Evolutionary conservation across 192 early-diverging fungal species (phyloP).

Genomic region (Gryganskiella cystojenkinii): DNA sequence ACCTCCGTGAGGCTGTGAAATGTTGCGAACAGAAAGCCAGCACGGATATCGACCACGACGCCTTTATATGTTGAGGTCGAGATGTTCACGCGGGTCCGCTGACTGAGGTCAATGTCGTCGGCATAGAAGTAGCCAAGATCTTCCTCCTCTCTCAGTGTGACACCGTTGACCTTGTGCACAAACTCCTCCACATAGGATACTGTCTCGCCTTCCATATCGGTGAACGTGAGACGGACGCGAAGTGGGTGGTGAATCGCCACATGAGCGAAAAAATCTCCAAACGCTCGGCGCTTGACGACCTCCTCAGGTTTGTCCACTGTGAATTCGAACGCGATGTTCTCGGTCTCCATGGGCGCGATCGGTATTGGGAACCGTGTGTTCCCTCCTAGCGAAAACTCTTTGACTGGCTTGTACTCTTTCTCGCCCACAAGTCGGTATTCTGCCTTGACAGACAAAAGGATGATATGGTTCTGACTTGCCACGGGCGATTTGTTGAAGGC

Average conservation of each 20-base stretch:
- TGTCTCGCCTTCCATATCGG: conserved; percentile 35
- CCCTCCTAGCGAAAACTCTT: conserved; percentile 11
- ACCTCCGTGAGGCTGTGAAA: conserved; percentile 11
- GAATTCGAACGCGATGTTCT: conserved; percentile 25
- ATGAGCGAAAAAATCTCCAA: conserved; percentile 28
- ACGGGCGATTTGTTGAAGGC: conserved; percentile 8
- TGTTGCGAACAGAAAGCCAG: neutral
- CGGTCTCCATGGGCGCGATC: conserved; percentile 34
- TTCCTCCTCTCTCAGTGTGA: conserved; percentile 19
- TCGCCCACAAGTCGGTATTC: conserved; percentile 55
- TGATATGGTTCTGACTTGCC: conserved; percentile 12
- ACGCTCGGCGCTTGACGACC: conserved; percentile 16
- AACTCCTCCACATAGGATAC: conserved; percentile 43
- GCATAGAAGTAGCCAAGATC: conserved; percentile 53
- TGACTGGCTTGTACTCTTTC: conserved; percentile 23
- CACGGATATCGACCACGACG: neutral
- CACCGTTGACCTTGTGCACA: conserved; percentile 14
- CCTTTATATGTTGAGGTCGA: neutral
- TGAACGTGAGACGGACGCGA: conserved; percentile 41
- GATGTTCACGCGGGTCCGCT: conserved; percentile 15
- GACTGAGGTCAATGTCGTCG: conserved; percentile 28
- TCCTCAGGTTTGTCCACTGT: conserved; percentile 38
- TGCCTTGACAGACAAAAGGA: conserved; percentile 19
- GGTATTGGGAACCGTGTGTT: conserved; percentile 16
- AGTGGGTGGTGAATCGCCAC: conserved; percentile 48